Evolutionary conservation across 2,329 filamentous ascomycete species (phyloP).

Genomic region (Rasamsonia emersonii): DNA sequence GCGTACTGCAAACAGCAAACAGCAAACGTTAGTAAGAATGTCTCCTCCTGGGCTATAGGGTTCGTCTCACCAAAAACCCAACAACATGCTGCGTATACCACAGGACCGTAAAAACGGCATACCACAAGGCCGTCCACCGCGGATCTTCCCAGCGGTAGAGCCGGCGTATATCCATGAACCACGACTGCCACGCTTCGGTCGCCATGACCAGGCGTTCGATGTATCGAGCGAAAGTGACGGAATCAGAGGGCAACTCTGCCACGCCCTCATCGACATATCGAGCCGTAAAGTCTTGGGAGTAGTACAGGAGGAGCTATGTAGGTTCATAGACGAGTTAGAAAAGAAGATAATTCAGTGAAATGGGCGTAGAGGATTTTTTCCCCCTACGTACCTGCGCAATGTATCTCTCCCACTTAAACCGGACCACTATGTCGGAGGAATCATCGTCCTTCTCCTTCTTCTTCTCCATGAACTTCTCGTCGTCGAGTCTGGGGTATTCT

Average conservation of each 20-base stretch:
- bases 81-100: slow-evolving; percentile 31
- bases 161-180: slow-evolving; percentile 25
- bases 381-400: slow-evolving; percentile 19
- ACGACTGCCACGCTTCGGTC: slow-evolving; percentile 33
- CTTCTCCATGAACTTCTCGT: slow-evolving; percentile 18
- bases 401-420: slow-evolving; percentile 25
- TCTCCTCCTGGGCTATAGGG: too few relatives aligned
- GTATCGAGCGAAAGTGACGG: slow-evolving; percentile 25
- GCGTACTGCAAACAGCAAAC: too few relatives aligned
- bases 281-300: slow-evolving; percentile 23
- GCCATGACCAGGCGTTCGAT: slow-evolving; percentile 32
- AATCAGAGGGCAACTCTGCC: slow-evolving; percentile 25
- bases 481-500: slow-evolving; percentile 12
- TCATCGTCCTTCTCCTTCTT: too few relatives aligned
- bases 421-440: slow-evolving; percentile 11
- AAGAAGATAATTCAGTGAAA: too few relatives aligned
- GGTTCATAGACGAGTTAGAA: slow-evolving; percentile 1
- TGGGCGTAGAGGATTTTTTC: not conserved
- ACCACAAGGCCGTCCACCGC: slow-evolving; percentile 26
- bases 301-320: slow-evolving; percentile 24
- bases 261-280: slow-evolving; percentile 28
- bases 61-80: slow-evolving; percentile 26
- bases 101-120: slow-evolving; percentile 24
- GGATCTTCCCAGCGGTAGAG: slow-evolving; percentile 34
- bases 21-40: too few relatives aligned